Conservation (phyloP, 257 asterid genomes). For the Hygrophila difformis region DNA sequence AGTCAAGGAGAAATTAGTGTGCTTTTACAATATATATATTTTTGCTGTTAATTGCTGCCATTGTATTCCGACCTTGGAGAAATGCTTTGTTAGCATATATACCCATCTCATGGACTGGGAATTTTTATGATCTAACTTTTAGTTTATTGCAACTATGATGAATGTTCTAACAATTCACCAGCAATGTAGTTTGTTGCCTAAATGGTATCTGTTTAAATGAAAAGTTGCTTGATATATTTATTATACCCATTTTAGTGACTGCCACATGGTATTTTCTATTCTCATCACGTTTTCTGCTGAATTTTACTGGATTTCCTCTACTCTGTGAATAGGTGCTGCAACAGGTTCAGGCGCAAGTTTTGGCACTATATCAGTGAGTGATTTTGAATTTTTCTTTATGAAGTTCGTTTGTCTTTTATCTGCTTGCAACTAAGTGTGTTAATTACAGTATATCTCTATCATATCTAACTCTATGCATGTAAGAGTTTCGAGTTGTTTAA, state of each 20-base stretch:
- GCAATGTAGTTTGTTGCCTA: neutral
- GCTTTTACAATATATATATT: no score
- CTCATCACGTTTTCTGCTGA: slow-evolving; percentile 3
- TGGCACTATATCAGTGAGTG: slow-evolving; percentile 69
- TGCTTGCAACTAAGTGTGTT: neutral
- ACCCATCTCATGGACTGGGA: neutral
- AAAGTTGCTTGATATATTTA: neutral
- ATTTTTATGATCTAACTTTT: slow-evolving; percentile 2
- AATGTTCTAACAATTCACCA: neutral
- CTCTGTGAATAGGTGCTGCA: slow-evolving; percentile 53
- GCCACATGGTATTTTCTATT: slow-evolving; percentile 3
- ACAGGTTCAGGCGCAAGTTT: slow-evolving; percentile 85
- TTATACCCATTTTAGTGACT: neutral
- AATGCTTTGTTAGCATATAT: neutral
- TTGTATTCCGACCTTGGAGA: neutral
- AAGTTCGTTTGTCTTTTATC: no score
- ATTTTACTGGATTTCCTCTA: slow-evolving; percentile 12
- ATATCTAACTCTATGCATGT: neutral
- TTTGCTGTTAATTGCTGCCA: neutral
- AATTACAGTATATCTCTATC: neutral
- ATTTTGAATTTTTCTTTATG: slow-evolving; percentile 2
- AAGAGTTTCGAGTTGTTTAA: neutral
- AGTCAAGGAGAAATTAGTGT: no score
- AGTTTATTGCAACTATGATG: neutral
- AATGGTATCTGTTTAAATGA: no score